Evolutionary conservation across 1,139 yeast species (phyloP).

Genomic region (Blastobotrys elegans): DNA sequence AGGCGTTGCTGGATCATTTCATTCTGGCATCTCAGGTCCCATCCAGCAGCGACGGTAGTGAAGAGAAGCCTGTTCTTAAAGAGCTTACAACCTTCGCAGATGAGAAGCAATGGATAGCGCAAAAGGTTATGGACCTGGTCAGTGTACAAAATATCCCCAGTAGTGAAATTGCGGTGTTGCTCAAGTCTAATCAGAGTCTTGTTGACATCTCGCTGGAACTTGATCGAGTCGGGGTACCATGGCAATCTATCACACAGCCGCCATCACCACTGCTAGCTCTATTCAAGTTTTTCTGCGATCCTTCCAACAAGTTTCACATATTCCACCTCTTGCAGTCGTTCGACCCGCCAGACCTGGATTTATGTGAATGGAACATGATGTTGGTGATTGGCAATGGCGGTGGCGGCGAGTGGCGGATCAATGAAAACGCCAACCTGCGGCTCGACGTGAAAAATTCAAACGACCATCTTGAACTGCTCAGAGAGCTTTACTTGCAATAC

Average conservation of each 20-base stretch:
- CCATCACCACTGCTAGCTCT: not conserved
- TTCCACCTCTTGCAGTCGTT: not conserved
- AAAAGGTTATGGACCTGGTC: not conserved
- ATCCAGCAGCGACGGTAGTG: too few relatives aligned
- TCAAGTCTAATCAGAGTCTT: not conserved
- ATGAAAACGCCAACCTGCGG: too few relatives aligned
- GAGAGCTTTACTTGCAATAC: not conserved
- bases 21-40: too few relatives aligned
- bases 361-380: not conserved
- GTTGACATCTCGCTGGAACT: not conserved
- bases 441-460: not conserved
- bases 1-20: too few relatives aligned
- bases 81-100: not conserved
- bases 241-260: not conserved
- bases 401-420: too few relatives aligned
- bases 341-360: not conserved
- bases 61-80: not conserved
- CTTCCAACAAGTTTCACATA: not conserved
- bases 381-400: not conserved
- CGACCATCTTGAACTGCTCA: not conserved
- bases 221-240: not conserved
- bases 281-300: not conserved
- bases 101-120: not conserved
- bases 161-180: not conserved
- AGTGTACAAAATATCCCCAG: not conserved